A percentile compares a stretch with the other conserved stretches of the same genome.
Evolutionary conservation across 768 basidiomycete species (phyloP).

Genomic region (Suillus americanus): DNA sequence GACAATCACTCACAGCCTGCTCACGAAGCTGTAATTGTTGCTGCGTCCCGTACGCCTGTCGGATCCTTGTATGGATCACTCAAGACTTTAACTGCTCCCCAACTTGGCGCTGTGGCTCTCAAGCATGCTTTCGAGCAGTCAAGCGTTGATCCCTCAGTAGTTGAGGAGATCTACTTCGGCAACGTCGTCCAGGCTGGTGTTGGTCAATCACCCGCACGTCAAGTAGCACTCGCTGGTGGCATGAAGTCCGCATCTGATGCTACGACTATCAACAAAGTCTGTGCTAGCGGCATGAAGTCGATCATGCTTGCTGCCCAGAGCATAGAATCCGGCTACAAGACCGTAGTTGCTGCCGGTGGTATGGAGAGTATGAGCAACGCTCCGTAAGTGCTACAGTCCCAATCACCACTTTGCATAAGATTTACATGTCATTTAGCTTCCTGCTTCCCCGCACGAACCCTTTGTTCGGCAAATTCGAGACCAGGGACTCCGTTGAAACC

Average conservation of each 20-base stretch:
- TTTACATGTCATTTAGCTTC: conserved; percentile 48
- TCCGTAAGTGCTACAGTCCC: conserved; percentile 62
- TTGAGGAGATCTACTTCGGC: conserved; percentile 96
- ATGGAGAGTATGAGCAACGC: conserved; percentile 99
- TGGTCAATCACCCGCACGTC: conserved; percentile 95
- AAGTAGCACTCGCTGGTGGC: conserved; percentile 88
- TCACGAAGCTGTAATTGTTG: conserved; percentile 90
- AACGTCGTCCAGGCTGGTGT: conserved; percentile 98
- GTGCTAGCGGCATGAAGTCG: conserved; percentile 95
- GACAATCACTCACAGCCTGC: conserved; percentile 32
- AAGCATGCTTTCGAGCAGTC: conserved; percentile 86
- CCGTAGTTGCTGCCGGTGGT: conserved; percentile 89
- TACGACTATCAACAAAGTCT: conserved; percentile 99
- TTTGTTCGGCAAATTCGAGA: conserved; percentile 83
- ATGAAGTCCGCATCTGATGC: conserved; percentile 85
- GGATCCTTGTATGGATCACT: conserved; percentile 90
- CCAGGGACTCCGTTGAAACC: conserved; percentile 83
- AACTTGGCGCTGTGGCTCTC: conserved; percentile 86
- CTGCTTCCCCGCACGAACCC: conserved; percentile 80
- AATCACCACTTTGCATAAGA: conserved; percentile 4
- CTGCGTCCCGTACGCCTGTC: conserved; percentile 91
- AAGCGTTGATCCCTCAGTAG: conserved; percentile 74
- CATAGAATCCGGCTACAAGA: conserved; percentile 83
- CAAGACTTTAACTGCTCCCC: conserved; percentile 84
- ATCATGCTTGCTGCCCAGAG: conserved; percentile 92